These are phyloP conservation scores for Ogataea allantospora DNA, from an alignment of 805 yeast species.

Conservation along the genomic window DNA sequence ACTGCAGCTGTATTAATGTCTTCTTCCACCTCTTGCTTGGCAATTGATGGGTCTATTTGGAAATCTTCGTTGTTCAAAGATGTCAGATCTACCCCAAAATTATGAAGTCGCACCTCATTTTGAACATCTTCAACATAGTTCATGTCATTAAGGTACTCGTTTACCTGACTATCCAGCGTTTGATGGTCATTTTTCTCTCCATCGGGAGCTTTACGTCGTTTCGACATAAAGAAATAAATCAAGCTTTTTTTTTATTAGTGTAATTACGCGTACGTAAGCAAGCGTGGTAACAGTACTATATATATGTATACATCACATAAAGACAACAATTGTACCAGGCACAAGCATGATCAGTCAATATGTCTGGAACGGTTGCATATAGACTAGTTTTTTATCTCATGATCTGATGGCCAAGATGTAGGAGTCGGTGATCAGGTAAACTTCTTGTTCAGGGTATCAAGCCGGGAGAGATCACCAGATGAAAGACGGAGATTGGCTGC, in stretches of 20 bases:
- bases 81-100: conserved; percentile 26
- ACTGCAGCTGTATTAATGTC: conserved; percentile 24
- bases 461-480: no score
- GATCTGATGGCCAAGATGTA: no score
- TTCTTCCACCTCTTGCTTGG: conserved; percentile 16
- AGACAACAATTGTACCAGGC: no score
- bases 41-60: conserved; percentile 27
- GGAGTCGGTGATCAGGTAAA: no score
- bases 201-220: conserved; percentile 5
- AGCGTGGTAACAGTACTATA: no score
- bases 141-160: conserved; percentile 29
- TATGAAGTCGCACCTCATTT: conserved; percentile 18
- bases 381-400: no score
- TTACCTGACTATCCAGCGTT: conserved; percentile 28
- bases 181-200: conserved; percentile 28
- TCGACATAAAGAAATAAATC: conserved; percentile 4
- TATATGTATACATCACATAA: no score
- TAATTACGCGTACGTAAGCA: neutral
- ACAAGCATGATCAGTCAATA: no score
- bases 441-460: no score
- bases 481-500: no score
- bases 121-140: conserved; percentile 25
- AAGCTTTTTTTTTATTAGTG: neutral
- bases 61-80: conserved; percentile 25
- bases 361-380: no score